Conservation (phyloP, 2,329 filamentous ascomycete species). For the Fusarium continuum region DNA sequence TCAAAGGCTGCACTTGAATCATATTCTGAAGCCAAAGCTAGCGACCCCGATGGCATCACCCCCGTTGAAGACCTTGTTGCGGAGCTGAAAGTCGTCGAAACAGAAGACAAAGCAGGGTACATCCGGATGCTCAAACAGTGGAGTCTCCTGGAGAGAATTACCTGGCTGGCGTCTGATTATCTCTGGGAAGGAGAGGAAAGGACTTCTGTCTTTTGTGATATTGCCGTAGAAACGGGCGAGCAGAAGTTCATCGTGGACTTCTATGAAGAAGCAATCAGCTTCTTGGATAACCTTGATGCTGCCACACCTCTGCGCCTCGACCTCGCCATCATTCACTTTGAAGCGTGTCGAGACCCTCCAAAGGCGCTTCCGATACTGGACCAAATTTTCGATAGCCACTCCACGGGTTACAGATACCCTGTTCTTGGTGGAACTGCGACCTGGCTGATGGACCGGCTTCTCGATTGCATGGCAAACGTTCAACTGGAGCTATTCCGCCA, state of each 20-base stretch:
- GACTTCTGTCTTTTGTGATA: constrained; percentile 15
- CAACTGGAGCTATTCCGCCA: constrained; percentile 8
- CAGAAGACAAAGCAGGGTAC: neutral
- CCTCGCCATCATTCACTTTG: constrained; percentile 27
- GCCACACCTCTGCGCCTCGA: constrained; percentile 35
- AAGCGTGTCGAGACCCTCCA: constrained; percentile 25
- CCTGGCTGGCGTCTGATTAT: constrained; percentile 41
- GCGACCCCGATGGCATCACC: neutral
- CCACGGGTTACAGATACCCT: neutral
- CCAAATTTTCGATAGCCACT: constrained; percentile 32
- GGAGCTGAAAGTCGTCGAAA: neutral
- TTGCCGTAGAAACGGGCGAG: constrained; percentile 31
- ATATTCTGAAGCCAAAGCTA: neutral
- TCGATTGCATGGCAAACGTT: neutral
- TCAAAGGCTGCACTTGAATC: neutral
- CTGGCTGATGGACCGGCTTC: neutral
- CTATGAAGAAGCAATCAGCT: constrained; percentile 37
- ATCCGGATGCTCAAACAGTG: constrained; percentile 36
- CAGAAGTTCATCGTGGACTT: constrained; percentile 33
- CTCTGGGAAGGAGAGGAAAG: neutral
- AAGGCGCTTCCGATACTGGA: constrained; percentile 29
- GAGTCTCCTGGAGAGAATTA: constrained; percentile 41
- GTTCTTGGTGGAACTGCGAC: neutral
- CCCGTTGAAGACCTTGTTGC: neutral
- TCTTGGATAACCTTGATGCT: constrained; percentile 43